These are phyloP conservation scores for Aspergillus sparsus DNA, from an alignment of 495 filamentous ascomycete species.

Conservation along the genomic window DNA sequence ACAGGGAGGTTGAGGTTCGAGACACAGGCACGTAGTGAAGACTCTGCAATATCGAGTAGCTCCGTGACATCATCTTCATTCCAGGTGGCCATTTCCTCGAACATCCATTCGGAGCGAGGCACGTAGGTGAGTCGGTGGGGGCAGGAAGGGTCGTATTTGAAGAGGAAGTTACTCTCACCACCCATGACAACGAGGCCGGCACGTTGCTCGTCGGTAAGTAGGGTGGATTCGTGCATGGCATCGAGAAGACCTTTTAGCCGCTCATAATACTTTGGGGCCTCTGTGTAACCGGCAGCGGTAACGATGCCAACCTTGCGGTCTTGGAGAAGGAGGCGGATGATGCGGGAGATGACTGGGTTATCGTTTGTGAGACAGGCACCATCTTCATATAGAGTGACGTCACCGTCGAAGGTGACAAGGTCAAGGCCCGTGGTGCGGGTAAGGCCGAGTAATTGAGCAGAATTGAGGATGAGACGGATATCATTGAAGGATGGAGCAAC, in stretches of 20 bases:
- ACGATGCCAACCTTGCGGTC: slow-evolving; percentile 87
- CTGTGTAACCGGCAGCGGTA: slow-evolving; percentile 93
- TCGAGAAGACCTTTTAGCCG: slow-evolving; percentile 84
- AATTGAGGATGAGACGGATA: slow-evolving; percentile 87
- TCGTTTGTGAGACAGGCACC: slow-evolving; percentile 71
- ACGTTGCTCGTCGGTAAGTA: slow-evolving; percentile 63
- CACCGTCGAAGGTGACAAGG: slow-evolving; percentile 94
- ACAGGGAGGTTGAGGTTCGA: slow-evolving; percentile 74
- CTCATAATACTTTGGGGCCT: slow-evolving; percentile 77
- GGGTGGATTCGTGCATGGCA: slow-evolving; percentile 63
- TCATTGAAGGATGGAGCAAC: slow-evolving; percentile 98
- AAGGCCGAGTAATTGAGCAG: slow-evolving; percentile 87
- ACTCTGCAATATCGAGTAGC: slow-evolving; percentile 85
- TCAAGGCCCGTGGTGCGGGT: slow-evolving; percentile 61
- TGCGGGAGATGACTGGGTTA: slow-evolving; percentile 76
- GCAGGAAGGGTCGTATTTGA: slow-evolving; percentile 60
- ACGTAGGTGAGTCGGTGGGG: slow-evolving; percentile 55
- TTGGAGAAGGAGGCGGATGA: slow-evolving; percentile 63
- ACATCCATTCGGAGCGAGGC: slow-evolving; percentile 70
- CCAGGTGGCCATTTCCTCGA: slow-evolving; percentile 89
- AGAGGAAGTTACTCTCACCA: slow-evolving; percentile 86
- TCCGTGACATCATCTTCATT: slow-evolving; percentile 70
- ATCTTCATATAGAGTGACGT: slow-evolving; percentile 96
- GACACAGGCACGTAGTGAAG: slow-evolving; percentile 76
- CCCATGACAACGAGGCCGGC: slow-evolving; percentile 86